Base-by-base conservation (phyloP, 1,284 basidiomycete species). In the Moesziomyces sp. region DNA sequence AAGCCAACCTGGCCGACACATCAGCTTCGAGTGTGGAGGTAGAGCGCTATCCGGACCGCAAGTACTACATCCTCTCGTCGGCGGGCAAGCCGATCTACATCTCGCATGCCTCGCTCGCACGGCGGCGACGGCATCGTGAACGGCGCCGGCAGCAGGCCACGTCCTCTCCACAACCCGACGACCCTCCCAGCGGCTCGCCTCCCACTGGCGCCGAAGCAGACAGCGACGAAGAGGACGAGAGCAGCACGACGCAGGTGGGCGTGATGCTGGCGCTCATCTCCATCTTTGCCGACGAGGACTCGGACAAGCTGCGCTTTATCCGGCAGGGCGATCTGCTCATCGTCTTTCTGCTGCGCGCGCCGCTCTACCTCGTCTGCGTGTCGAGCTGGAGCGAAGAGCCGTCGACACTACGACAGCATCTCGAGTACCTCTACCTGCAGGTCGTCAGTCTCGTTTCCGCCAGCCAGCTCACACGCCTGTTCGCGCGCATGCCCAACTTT, bases 241-340 rank as follows among this genome's bases (percentile, higher is more conserved):
- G 89, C 65, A 87, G 91, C 51, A 91, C 93, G 5, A 91, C 92
- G 13, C 90, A 90, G 24, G 92, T 96, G 79, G 96, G 94, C 24
- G 90, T 99, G 44, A 93, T 96, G 85, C 96, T 98, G 85, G 94
- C 96, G 1, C 88, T 99, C 9, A 91, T 99, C 52, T 95, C 94
- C 13, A 84, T 86, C 58, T 86, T 85, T 65, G 83, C 81, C 26
- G 78, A 81, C 48, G 81, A 83, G 46, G 77, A 79, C 7, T 76
- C 78, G 10, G 72, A 75, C 30, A 58, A 64, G 49, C 69, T 83
- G 33, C 70, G 77, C 14, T 64, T 57, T 51, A 76, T 77, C 18
- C 51, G 63, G 3, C 66, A 77, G 28, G 63, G 67, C 23, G 24
- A 86, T 11, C 89, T 90, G 5, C 88, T 90, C 52, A 94, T 99